phyloP scores from a whole-genome alignment of 768 basidiomycete genomes.

The Lactarius quietus region DNA sequence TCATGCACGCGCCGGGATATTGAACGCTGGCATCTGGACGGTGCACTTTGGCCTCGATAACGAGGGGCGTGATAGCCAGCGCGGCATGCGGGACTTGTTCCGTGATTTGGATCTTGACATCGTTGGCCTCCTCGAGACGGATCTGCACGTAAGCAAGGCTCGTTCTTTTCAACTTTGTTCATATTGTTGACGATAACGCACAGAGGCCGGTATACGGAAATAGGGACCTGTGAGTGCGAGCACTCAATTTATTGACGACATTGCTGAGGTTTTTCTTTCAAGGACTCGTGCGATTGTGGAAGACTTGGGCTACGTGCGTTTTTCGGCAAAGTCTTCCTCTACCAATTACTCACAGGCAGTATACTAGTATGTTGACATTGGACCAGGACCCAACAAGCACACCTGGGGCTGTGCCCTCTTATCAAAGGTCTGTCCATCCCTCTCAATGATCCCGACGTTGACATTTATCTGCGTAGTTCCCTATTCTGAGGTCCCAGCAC shows the following conservation, averaged over 20 bases:
- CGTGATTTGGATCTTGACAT: constrained; percentile 85
- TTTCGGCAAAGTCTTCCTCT: constrained; percentile 8
- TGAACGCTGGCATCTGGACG: constrained; percentile 87
- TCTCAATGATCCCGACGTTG: neutral
- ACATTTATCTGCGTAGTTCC: constrained; percentile 50
- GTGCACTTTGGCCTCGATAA: constrained; percentile 86
- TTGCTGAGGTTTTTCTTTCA: constrained; percentile 10
- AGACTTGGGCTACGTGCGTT: constrained; percentile 74
- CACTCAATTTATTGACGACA: neutral
- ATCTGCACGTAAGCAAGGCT: constrained; percentile 59
- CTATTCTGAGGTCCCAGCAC: constrained; percentile 82
- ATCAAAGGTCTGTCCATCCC: constrained; percentile 53
- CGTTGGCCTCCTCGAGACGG: constrained; percentile 82
- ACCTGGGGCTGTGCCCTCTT: constrained; percentile 86
- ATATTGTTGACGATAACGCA: neutral
- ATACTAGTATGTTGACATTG: constrained; percentile 76
- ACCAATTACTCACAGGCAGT: constrained; percentile 2
- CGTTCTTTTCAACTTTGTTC: neutral
- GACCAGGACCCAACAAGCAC: constrained; percentile 83
- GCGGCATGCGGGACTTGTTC: constrained; percentile 55
- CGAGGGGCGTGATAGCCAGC: constrained; percentile 68
- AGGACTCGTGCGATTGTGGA: constrained; percentile 76
- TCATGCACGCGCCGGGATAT: constrained; percentile 59
- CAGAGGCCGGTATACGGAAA: constrained; percentile 77
- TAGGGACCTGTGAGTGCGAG: constrained; percentile 63